A percentile compares a stretch with the other conserved stretches of the same genome.
Conservation (phyloP, 345 rosid species). For the Populus nigra region DNA sequence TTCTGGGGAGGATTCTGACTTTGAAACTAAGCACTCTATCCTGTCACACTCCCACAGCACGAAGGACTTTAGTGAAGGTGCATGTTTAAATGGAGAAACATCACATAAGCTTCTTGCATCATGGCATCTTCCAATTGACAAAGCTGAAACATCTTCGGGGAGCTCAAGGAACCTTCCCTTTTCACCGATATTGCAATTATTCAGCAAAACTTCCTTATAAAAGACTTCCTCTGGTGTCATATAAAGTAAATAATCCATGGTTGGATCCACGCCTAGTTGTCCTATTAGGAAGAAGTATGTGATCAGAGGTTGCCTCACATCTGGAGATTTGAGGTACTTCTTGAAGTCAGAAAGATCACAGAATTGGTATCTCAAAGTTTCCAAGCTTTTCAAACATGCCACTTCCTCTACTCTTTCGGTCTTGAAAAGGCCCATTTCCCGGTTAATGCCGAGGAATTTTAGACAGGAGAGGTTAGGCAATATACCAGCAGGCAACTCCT, state of each 20-base stretch:
- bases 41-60: background rate
- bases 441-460: slow-evolving; percentile 1
- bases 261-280: background rate
- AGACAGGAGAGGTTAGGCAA: slow-evolving; percentile 7
- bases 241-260: background rate
- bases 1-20: background rate
- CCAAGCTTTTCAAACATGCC: slow-evolving; percentile 11
- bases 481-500: slow-evolving; percentile 12
- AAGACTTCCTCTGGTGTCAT: background rate
- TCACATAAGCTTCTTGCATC: background rate
- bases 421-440: background rate
- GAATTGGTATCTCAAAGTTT: background rate
- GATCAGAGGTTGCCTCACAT: background rate
- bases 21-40: background rate
- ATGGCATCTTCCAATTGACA: background rate
- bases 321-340: background rate
- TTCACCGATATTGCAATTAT: background rate
- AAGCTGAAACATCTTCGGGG: background rate
- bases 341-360: background rate
- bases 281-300: background rate
- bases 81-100: background rate
- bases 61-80: background rate
- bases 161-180: background rate
- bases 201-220: background rate
- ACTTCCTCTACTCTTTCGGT: slow-evolving; percentile 7